Conservation (phyloP, 768 basidiomycete genomes). For the Tricholoma sp. region DNA sequence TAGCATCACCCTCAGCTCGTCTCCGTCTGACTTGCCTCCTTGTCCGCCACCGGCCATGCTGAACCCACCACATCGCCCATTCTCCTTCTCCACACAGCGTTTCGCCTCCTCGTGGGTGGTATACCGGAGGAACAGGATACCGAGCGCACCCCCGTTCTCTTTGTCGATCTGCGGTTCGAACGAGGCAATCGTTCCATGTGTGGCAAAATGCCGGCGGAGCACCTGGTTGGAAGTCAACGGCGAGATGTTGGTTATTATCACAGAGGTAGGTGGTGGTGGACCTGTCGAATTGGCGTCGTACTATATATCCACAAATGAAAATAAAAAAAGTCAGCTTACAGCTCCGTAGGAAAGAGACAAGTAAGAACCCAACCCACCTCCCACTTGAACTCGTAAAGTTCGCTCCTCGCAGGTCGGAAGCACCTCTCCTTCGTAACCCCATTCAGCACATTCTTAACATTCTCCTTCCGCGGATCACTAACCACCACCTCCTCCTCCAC, state of each 20-base stretch:
- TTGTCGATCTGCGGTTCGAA: conserved; percentile 79
- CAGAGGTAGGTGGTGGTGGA: conserved; percentile 66
- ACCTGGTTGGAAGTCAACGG: conserved; percentile 63
- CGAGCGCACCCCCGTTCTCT: conserved; percentile 76
- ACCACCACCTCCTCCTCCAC: conserved; percentile 32
- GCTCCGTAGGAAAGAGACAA: neutral
- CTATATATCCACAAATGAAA: conserved; percentile 33
- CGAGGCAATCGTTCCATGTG: conserved; percentile 55
- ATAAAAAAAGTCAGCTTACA: conserved; percentile 1
- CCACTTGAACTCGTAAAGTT: conserved; percentile 46
- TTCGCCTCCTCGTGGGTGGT: conserved; percentile 62
- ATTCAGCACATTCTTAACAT: conserved; percentile 7
- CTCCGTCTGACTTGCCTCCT: conserved; percentile 45
- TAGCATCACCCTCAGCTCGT: conserved; percentile 70
- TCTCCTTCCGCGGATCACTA: conserved; percentile 51
- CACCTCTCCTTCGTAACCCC: conserved; percentile 11
- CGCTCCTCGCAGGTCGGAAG: conserved; percentile 18
- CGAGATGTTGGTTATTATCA: conserved; percentile 69
- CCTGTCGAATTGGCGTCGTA: conserved; percentile 70
- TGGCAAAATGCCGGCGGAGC: conserved; percentile 61
- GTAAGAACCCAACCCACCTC: conserved; percentile 36
- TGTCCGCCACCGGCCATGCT: conserved; percentile 31
- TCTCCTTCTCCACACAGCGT: conserved; percentile 57
- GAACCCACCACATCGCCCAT: conserved; percentile 54
- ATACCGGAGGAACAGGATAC: conserved; percentile 74